Evolutionary conservation across 2,329 filamentous ascomycete species (phyloP), one percentile per base, ranked within the genome.

Genomic region (Amylocarpus encephaloides): DNA sequence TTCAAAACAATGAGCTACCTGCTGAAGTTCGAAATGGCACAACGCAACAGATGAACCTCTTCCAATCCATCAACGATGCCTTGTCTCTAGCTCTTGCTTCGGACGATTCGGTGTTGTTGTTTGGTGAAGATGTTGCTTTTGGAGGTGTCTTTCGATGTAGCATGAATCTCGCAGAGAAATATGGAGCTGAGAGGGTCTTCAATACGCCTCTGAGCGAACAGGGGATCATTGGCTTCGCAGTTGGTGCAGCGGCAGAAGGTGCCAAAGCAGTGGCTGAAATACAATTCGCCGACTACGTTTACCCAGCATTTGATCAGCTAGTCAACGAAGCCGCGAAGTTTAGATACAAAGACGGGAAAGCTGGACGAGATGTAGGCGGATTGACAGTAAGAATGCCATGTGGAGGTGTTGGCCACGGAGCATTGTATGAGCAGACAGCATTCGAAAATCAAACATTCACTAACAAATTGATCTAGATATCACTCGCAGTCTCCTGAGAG

Each of bases 121-220:
- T 98, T 63, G 93, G 93, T 38, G 93, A 98, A 69, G 93, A 98
- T 66, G 90, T 98, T 6, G 88, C 93, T 12, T 98, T 98, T 62
- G 93, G 93, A 38, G 93, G 93, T 48, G 93, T 98, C 13, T 98
- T 98, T 65, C 80, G 93, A 50, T 96, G 90, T 70, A 92, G 88
- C 30, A 92, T 93, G 82, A 88, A 91, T 61, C 77, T 98, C 13
- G 83, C 89, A 30, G 86, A 90, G 55, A 88, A 88, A 49, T 95
- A 93, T 67, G 93, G 93, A 7, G 78, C 81, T 2, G 86, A 93
- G 51, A 78, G 93, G 50, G 91, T 98, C 32, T 98, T 98, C 76
- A 97, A 98, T 70, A 97, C 91, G 15, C 93, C 93, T 0, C 71
- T 98, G 59, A 88, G 85, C 32, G 93, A 98, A 67, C 93, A 97